phyloP scores from a whole-genome alignment of 169 alveolate species.

The Cryptosporidium andersoni region DNA sequence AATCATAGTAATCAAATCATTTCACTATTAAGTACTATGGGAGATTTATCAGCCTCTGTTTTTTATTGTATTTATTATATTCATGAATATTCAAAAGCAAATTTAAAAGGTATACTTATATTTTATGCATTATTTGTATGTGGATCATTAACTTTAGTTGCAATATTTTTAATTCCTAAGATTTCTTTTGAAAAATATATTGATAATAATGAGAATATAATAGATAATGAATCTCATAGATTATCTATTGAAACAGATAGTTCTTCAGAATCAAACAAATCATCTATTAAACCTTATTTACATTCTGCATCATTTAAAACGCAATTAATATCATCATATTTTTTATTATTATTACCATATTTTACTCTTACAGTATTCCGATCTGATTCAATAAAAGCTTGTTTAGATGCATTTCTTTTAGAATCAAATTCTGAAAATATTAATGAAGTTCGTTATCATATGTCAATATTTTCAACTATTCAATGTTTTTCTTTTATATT shows the following conservation, averaged over 20 bases:
- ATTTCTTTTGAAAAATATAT: slow-evolving; percentile 8
- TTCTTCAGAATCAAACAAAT: slow-evolving; percentile 1
- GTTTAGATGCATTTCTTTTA: slow-evolving; percentile 43
- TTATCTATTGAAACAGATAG: background rate
- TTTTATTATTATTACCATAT: slow-evolving; percentile 40
- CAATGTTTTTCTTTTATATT: slow-evolving; percentile 63
- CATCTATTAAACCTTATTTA: background rate
- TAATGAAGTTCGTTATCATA: slow-evolving; percentile 24
- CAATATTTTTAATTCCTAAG: slow-evolving; percentile 40
- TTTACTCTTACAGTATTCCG: slow-evolving; percentile 59
- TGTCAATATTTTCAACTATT: slow-evolving; percentile 50
- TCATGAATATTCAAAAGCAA: slow-evolving; percentile 30
- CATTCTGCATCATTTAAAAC: slow-evolving; percentile 11
- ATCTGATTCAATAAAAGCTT: slow-evolving; percentile 65
- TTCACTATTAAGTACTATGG: slow-evolving; percentile 69
- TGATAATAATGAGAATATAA: background rate
- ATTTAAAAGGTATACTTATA: slow-evolving; percentile 13
- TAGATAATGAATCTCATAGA: background rate
- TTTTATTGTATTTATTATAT: slow-evolving; percentile 44
- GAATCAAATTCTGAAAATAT: slow-evolving; percentile 9
- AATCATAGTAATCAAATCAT: slow-evolving; percentile 49
- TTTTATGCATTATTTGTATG: slow-evolving; percentile 43
- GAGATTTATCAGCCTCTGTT: slow-evolving; percentile 68
- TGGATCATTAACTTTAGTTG: slow-evolving; percentile 32
- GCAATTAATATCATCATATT: slow-evolving; percentile 45